Conservation (phyloP, 768 basidiomycete species). For the Hysterangium stoloniferum region DNA sequence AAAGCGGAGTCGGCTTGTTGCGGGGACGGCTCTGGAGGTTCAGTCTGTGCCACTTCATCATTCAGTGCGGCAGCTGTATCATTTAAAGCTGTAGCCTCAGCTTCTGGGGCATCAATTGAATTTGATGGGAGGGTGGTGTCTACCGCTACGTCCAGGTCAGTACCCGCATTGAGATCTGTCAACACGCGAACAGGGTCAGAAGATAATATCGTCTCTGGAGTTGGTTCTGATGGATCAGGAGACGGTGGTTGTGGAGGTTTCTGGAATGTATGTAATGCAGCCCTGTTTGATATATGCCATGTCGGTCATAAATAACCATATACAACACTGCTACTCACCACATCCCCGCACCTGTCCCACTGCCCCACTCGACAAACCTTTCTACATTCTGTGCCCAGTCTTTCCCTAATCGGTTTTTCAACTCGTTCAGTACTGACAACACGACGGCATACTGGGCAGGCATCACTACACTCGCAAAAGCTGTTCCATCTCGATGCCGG, state of each 20-base stretch:
- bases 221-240: not conserved
- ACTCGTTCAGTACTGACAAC: constrained; percentile 60
- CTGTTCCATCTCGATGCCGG: constrained; percentile 61
- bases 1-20: not conserved
- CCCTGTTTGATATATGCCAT: constrained; percentile 11
- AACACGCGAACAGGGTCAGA: no score
- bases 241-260: not conserved
- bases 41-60: not conserved
- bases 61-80: no score
- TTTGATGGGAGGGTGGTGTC: no score
- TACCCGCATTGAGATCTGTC: no score
- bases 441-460: constrained; percentile 83
- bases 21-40: not conserved
- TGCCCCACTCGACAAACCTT: constrained; percentile 76
- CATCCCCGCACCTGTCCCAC: constrained; percentile 73
- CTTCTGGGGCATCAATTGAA: no score
- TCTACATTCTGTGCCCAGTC: constrained; percentile 42
- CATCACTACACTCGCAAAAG: constrained; percentile 79
- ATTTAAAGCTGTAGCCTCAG: no score
- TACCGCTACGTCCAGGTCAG: no score
- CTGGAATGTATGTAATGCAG: constrained; percentile 10
- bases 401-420: constrained; percentile 54
- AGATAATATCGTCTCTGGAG: no score
- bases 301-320: not conserved
- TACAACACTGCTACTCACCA: constrained; percentile 44